Conservation (phyloP, 345 rosid species). For the Gossypium bickii region DNA sequence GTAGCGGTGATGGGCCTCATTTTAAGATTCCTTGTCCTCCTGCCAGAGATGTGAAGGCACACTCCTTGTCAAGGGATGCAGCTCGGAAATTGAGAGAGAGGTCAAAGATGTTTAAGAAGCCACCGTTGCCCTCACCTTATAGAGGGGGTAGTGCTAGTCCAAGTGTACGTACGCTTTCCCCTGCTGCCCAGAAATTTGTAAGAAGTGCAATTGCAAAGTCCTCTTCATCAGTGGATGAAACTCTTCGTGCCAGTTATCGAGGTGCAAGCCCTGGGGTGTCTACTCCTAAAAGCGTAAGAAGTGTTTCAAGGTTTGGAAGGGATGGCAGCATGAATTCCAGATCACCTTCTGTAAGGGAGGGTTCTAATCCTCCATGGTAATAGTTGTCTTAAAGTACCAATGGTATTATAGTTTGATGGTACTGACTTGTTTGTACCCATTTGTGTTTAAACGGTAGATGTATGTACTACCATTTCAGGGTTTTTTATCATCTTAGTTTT, state of each 20-base stretch:
- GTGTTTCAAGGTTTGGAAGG: constrained; percentile 74
- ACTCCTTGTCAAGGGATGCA: constrained; percentile 84
- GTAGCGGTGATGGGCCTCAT: constrained; percentile 74
- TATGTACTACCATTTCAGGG: not conserved
- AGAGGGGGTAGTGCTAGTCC: constrained; percentile 99
- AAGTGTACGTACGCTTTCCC: constrained; percentile 64
- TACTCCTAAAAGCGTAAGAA: constrained; percentile 76
- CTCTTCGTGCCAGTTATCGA: constrained; percentile 89
- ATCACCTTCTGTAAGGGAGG: constrained; percentile 64
- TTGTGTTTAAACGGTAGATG: not conserved
- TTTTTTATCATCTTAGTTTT: not conserved
- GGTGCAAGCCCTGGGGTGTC: constrained; percentile 66
- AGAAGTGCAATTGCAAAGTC: constrained; percentile 80
- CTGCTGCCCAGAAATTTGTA: constrained; percentile 95
- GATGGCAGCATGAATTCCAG: constrained; percentile 54
- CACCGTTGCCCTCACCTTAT: constrained; percentile 82
- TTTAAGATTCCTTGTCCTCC: constrained; percentile 79
- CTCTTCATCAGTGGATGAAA: constrained; percentile 82
- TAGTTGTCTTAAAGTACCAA: constrained; percentile 5
- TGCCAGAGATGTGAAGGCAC: constrained; percentile 76
- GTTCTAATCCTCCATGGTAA: constrained; percentile 51
- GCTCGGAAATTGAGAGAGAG: constrained; percentile 74
- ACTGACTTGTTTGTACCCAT: not conserved
- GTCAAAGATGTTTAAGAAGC: constrained; percentile 80
- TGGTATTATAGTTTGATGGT: not conserved